Evolutionary conservation across 352 stramenopile species (phyloP), one percentile per base, ranked within the genome.

Genomic region (Phytophthora sansomeana): DNA sequence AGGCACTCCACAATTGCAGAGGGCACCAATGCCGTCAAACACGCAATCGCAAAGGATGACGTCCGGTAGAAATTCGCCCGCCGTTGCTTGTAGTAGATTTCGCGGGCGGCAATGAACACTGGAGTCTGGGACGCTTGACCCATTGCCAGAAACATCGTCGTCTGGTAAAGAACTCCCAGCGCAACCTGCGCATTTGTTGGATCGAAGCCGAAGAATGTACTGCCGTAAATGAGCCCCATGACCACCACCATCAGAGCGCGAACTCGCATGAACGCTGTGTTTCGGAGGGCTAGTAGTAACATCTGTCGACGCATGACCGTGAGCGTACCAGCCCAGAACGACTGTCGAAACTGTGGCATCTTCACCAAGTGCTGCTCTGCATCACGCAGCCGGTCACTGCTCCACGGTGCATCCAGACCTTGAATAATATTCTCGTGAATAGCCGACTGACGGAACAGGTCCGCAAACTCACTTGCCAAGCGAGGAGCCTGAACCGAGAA

Each of bases 21-120:
- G 43, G 74, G 53, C n/a, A 75, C 48, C 2, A 61, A 48, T n/a
- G 53, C 41, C 8, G 63, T 28, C 3, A 41, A 49, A 24, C 38
- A 61, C 6, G 35, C 79, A 44, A 91, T 56, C 36, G 86, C 68
- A 56, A 88, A 93, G 14, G 77, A 75, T 16, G 72, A 72, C 6
- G 83, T 70, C 8, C 73, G 75, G 49, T 83, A 90, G 50, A 91
- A 91, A 51, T 91, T 90, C 8, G 70, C 65, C 35, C 82, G 75
- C 6, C 67, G 59, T 33, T 93, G 85, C 57, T 90, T 91, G 74
- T 92, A 91, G 72, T 82, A 93, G n/a, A 82, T 59, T 10, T 56
- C 67, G 14, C 64, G 72, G 5, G 57, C 65, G 6, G 83, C 70
- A 54, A 93, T 87, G 52, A 93, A 80, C 7, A 70, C 69, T 17